A percentile compares a stretch with the other conserved stretches of the same genome.
Conservation (phyloP, 108 stramenopile genomes). For the Craspedostauros australis region DNA sequence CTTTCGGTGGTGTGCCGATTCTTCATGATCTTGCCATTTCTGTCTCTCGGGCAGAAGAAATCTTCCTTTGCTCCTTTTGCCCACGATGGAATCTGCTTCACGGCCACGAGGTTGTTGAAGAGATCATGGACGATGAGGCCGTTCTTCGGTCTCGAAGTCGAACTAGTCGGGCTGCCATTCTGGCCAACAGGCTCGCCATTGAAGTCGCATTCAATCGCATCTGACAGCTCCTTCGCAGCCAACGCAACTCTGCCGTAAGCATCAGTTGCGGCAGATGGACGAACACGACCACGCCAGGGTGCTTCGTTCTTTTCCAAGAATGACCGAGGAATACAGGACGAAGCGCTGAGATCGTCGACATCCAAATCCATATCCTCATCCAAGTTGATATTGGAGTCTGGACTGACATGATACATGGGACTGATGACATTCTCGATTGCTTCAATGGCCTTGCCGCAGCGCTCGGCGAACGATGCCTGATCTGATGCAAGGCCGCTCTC, state of each 20-base stretch:
- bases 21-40: constrained; percentile 73
- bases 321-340: constrained; percentile 37
- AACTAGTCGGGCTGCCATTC: constrained; percentile 6
- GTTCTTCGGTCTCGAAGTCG: constrained; percentile 26
- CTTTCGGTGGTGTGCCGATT: constrained; percentile 80
- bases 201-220: constrained; percentile 61
- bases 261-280: constrained; percentile 27
- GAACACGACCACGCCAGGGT: constrained; percentile 67
- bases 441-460: constrained; percentile 38
- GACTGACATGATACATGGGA: constrained; percentile 34
- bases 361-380: too few relatives aligned
- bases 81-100: constrained; percentile 65
- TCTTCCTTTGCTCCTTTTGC: constrained; percentile 21
- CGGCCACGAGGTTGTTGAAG: constrained; percentile 77
- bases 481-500: constrained; percentile 57
- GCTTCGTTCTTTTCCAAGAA: constrained; percentile 77
- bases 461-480: constrained; percentile 23
- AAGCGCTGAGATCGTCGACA: too few relatives aligned
- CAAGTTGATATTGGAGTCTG: too few relatives aligned
- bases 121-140: constrained; percentile 56
- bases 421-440: constrained; percentile 56
- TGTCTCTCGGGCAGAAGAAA: constrained; percentile 76
- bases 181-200: too few relatives aligned
- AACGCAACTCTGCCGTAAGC: constrained; percentile 39
- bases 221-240: constrained; percentile 33